phyloP scores from a whole-genome alignment of 345 rosid species.

The Punica granatum region DNA sequence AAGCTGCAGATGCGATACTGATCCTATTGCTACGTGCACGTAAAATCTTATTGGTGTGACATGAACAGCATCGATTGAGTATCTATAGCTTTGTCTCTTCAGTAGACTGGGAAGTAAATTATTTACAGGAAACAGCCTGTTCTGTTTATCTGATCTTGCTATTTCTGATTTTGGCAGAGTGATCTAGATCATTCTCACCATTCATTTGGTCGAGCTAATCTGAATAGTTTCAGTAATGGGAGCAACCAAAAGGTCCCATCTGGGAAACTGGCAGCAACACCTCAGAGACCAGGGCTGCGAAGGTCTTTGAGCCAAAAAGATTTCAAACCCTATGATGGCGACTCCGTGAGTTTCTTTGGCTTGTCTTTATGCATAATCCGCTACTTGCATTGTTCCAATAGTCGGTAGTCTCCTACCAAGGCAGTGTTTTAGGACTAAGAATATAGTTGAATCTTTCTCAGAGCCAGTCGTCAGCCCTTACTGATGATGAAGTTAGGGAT shows the following conservation, averaged over 20 bases:
- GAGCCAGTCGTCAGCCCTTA: constrained; percentile 85
- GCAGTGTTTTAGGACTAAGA: constrained; percentile 2
- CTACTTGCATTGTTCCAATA: neutral
- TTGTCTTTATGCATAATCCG: neutral
- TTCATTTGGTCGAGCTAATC: constrained; percentile 28
- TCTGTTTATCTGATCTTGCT: neutral
- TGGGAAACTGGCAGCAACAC: constrained; percentile 31
- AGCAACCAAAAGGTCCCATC: constrained; percentile 26
- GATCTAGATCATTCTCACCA: constrained; percentile 47
- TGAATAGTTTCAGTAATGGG: constrained; percentile 31
- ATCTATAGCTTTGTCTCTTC: neutral
- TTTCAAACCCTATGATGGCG: constrained; percentile 61
- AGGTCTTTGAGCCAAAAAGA: constrained; percentile 73
- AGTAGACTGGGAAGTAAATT: neutral
- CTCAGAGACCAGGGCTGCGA: constrained; percentile 43
- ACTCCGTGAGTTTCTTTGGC: constrained; percentile 53
- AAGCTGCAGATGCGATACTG: neutral
- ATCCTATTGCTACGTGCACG: neutral
- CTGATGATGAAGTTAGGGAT: constrained; percentile 81
- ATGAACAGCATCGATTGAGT: neutral
- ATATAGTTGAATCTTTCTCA: constrained; percentile 22
- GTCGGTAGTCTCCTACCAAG: neutral
- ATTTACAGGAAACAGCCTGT: neutral
- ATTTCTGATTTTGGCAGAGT: constrained; percentile 43
- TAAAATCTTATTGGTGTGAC: neutral